Evolutionary conservation across 148 eudicot genomes (phyloP), one percentile per base, ranked within the genome.

Genomic region (Drosera capensis): DNA sequence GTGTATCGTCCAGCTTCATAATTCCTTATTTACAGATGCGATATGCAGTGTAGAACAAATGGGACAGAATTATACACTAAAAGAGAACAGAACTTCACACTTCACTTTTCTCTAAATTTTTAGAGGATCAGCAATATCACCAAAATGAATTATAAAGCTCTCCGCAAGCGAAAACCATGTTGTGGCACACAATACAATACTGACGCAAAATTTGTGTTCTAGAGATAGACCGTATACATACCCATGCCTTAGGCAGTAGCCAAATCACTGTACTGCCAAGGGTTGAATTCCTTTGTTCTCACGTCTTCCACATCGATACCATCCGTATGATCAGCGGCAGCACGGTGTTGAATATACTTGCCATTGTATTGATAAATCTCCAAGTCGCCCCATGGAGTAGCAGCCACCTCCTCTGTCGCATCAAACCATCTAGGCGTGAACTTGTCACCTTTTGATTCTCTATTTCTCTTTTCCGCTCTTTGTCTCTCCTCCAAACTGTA

Each of bases 331-430:
- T 76, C 78, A 2, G 63, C 51, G 7, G 60, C 50, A 41, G 62
- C 68, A 29, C 73, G 54, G 44, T 66, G 64, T 43, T 76, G 68
- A 19, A 44, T 29, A 48, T 84, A 84, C 46, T 79, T 84, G 0
- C 81, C 75, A 34, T 79, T 79, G 60, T 58, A 79, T 11, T 57
- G 49, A 41, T 71, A 79, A 5, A 84, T 66, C 58, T 84, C 94
- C 73, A 84, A 57, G 18, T 84, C 84, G 17, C 88, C 94, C 94
- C 94, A 84, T 29, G 94, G 94, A 15, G 94, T 84, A 19, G 84
- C 37, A 15, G 62, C 30, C 20, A 68, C 51, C 55, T 79, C 88
- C 15, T 67, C 75, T 0, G 72, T 67, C 23, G 8, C 42, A 40
- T 84, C 77, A 25, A 84, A 84, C 88, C 94, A 84, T 58, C 65